Base-by-base conservation (phyloP, 1,284 basidiomycete species). In the Pascua guehoae region DNA sequence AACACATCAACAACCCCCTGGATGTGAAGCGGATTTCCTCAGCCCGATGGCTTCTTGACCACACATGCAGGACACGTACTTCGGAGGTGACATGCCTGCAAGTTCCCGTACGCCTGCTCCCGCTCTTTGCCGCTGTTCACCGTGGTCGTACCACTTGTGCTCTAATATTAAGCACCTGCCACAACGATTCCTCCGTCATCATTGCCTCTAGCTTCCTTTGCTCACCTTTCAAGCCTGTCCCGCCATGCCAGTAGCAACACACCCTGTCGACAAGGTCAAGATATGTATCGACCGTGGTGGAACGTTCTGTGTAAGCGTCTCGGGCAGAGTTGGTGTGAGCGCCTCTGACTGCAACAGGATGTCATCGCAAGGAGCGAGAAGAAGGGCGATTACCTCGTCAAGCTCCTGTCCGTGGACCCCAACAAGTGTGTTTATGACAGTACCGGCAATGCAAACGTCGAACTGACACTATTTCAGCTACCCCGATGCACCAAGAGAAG, bases 401-500 rank as follows among this genome's bases (percentile, higher is more conserved):
- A 94, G 73, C 83, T 94, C 3, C 76, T 94, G 46, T 93, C 91
- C 0, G 87, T 90, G 72, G 91, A 90, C 76, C 85, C 87, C 16
- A n/a, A 17, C 18, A 95, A 96, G 47, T 49, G 24, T 4, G 24
- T 7, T 32, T 32, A 32, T 4, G 4, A 3, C 24, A 7, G 4
- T 32, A 7, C 24, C 11, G 10, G 47, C 17, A 18, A 8, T 11
- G 15, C 3, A 2, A 49, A 4, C 11, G 37, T 18, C 4, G 12
- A 14, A 41, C 38, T 46, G 18, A 46, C 39, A 8, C 11, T 3
- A 5, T 16, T 48, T 12, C 36, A 51, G 41, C 73, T 98, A 98
- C 77, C 75, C 79, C 4, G 95, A 98, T 79, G 95, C 95, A 0
- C 94, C 95, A 0, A 93, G 89, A 5, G 73, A 75, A 52, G 95